Evolutionary conservation across 2,329 filamentous ascomycete species (phyloP).

Genomic region (Colletotrichum gloeosporioides): DNA sequence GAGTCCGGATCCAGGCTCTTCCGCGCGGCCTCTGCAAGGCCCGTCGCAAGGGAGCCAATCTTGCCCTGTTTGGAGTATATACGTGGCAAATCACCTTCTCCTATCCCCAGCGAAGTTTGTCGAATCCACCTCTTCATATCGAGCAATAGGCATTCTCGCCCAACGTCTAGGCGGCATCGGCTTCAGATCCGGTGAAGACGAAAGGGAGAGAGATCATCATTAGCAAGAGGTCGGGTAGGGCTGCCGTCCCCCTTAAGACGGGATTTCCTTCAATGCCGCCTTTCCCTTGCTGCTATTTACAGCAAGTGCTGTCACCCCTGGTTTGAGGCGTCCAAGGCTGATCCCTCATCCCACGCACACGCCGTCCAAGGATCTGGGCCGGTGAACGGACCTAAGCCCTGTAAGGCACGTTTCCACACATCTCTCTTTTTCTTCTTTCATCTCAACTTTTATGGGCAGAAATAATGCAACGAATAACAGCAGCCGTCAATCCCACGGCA

Average conservation of each 20-base stretch:
- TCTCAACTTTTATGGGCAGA: neutral
- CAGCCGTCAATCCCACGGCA: neutral
- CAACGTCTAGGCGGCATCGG: neutral
- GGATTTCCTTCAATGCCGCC: neutral
- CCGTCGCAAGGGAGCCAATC: neutral
- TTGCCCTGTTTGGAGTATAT: neutral
- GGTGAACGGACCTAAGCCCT: neutral
- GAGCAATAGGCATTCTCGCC: neutral
- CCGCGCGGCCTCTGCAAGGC: neutral
- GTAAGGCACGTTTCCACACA: neutral
- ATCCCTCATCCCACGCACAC: neutral
- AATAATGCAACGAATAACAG: neutral
- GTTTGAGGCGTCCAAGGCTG: neutral
- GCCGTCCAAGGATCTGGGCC: neutral
- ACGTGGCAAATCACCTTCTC: neutral
- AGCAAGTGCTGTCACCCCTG: neutral
- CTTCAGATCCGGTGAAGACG: neutral
- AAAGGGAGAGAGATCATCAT: neutral
- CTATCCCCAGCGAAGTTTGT: neutral
- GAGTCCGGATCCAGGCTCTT: neutral
- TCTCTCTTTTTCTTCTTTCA: neutral
- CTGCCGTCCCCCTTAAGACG: neutral
- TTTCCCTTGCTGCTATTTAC: neutral
- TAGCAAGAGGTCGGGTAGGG: neutral
- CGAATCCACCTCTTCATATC: neutral